phyloP scores from a whole-genome alignment of 2,329 filamentous ascomycete species.

The Teratosphaeria zuluensis region DNA sequence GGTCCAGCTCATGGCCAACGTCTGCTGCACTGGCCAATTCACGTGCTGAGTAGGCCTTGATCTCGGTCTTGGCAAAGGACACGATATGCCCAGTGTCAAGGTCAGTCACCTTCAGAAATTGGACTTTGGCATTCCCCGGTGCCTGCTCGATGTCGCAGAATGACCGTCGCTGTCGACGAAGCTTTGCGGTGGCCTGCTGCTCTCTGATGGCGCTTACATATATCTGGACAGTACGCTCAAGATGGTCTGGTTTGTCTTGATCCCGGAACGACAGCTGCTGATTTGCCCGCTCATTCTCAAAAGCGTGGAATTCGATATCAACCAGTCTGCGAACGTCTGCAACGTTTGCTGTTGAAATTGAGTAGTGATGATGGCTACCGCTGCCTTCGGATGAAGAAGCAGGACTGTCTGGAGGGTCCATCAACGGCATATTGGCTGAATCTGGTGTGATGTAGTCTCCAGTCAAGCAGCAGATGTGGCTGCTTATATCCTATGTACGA shows the following conservation, averaged over 20 bases:
- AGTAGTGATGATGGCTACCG: constrained; percentile 12
- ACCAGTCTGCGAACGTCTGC: constrained; percentile 22
- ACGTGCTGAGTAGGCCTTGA: constrained; percentile 17
- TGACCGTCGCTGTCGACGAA: not conserved
- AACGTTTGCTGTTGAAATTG: constrained; percentile 12
- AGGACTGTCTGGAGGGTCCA: constrained; percentile 3
- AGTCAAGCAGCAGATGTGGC: not conserved
- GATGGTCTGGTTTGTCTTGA: constrained; percentile 17
- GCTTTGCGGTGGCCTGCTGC: not conserved
- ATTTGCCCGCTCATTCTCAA: constrained; percentile 23
- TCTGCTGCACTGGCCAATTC: constrained; percentile 21
- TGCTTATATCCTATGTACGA: not conserved
- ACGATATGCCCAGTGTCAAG: constrained; percentile 18
- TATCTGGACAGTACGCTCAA: constrained; percentile 14
- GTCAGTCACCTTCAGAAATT: constrained; percentile 23
- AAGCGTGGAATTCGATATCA: constrained; percentile 35
- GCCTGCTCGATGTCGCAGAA: not conserved
- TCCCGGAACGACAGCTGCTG: constrained; percentile 25
- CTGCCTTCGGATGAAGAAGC: constrained; percentile 7
- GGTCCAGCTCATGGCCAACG: constrained; percentile 21
- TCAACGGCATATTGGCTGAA: constrained; percentile 1
- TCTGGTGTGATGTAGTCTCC: not conserved
- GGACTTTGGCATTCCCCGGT: not conserved
- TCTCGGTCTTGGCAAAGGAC: constrained; percentile 23
- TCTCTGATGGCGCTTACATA: constrained; percentile 1